Evolutionary conservation across 331 rosid species (phyloP), one percentile per base, ranked within the genome.

Genomic region (Prunus yedoensis): DNA sequence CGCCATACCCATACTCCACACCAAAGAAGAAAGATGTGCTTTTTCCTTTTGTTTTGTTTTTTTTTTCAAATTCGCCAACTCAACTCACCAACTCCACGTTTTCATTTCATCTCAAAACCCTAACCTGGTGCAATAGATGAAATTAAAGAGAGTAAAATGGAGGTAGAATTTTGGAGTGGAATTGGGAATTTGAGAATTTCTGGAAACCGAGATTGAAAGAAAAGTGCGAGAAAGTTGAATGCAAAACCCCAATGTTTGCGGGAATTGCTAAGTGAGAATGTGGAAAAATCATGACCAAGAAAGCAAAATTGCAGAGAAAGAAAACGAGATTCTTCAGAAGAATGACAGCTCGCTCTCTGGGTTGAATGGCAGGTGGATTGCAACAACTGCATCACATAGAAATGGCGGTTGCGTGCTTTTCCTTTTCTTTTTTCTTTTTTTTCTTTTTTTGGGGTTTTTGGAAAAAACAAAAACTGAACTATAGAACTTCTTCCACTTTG

Each of bases 281-380:
- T 20, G 69, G 70, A 52, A 68, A 59, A 67, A 41, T 65, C 65
- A 62, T 57, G 79, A 82, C 61, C 56, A 63, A 63, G 46, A 21
- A 51, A 49, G 69, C 20, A 46, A 25, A 17, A 15, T 23, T 12
- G 5, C n/a, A 11, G 7, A 47, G 70, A 62, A 27, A 58, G 49
- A 65, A 38, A 76, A 27, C 2, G 30, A 25, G 10, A 70, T 8
- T 54, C 57, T 50, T 52, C 50, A 7, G 62, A 68, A 65, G 82
- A 80, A 86, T 61, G 87, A 70, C 86, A 58, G 83, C 75, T 70
- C 16, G 66, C 74, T 47, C 75, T 20, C 32, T 70, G 84, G 43
- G 82, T 78, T 81, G 85, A 86, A 86, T 70, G 87, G 74, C 78
- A 74, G 89, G 89, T 86, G 45, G 67, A 66, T 32, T 66, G 64